Evolutionary conservation across 176 grass and related monocot species (phyloP).

Genomic region (Ananas comosus): DNA sequence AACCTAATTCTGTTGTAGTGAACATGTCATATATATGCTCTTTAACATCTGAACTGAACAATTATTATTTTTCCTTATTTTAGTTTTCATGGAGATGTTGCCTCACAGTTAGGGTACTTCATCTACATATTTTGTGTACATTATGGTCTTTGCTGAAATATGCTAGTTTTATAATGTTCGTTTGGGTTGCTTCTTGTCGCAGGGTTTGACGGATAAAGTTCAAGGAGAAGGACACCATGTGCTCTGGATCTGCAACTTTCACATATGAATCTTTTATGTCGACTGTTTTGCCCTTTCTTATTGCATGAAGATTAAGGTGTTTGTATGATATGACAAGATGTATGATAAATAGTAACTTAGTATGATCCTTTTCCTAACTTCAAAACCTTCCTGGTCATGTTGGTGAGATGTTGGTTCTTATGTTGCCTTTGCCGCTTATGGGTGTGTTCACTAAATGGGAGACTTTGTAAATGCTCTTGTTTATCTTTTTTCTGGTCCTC

Average conservation of each 20-base stretch:
- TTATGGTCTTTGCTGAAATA: slow-evolving; percentile 3
- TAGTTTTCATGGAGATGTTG: slow-evolving; percentile 57
- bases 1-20: too few species aligned
- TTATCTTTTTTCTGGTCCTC: too few species aligned
- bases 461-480: too few species aligned
- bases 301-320: slow-evolving; percentile 6
- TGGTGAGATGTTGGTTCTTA: too few species aligned
- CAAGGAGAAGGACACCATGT: slow-evolving; percentile 15
- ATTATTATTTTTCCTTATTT: slow-evolving; percentile 11
- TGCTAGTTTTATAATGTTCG: background rate
- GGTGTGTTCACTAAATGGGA: too few species aligned
- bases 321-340: background rate
- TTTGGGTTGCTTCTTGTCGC: slow-evolving; percentile 16
- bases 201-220: slow-evolving; percentile 93
- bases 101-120: slow-evolving; percentile 85
- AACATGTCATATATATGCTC: background rate
- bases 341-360: too few species aligned
- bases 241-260: slow-evolving; percentile 16
- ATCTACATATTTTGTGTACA: background rate
- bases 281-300: slow-evolving; percentile 23
- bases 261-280: slow-evolving; percentile 27
- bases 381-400: too few species aligned
- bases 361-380: too few species aligned
- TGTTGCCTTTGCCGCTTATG: too few species aligned
- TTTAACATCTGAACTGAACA: background rate